Evolutionary conservation across 495 filamentous ascomycete species (phyloP).

Genomic region (Cryomyces antarcticus): DNA sequence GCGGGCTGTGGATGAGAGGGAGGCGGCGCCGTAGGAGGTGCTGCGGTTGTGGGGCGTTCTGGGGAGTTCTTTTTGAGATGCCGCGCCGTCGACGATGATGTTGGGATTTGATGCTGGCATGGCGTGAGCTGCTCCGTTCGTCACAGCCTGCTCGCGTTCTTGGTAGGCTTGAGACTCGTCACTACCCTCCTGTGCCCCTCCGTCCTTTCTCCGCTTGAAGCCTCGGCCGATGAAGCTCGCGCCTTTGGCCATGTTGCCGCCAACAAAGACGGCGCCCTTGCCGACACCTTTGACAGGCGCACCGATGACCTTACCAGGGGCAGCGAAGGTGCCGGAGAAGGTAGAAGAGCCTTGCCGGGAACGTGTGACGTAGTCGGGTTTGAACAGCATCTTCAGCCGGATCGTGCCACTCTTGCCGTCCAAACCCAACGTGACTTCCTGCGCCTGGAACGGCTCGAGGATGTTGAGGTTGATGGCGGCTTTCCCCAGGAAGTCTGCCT

Average conservation of each 20-base stretch:
- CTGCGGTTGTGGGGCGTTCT: conserved; percentile 36
- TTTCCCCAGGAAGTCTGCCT: conserved; percentile 66
- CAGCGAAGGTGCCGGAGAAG: conserved; percentile 77
- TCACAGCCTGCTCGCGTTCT: neutral
- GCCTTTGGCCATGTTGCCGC: conserved; percentile 62
- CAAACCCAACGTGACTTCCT: conserved; percentile 52
- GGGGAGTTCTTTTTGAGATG: neutral
- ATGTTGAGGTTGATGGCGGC: conserved; percentile 57
- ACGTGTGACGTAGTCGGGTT: conserved; percentile 74
- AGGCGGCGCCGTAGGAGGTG: conserved; percentile 44
- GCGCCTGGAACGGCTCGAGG: conserved; percentile 64
- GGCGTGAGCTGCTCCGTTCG: neutral
- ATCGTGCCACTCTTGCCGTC: conserved; percentile 81
- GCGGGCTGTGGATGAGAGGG: conserved; percentile 19
- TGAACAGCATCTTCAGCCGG: conserved; percentile 76
- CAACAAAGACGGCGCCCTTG: conserved; percentile 42
- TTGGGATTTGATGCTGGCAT: neutral
- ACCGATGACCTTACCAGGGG: conserved; percentile 81
- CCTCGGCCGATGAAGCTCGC: conserved; percentile 71
- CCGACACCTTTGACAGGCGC: conserved; percentile 82
- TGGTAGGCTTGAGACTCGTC: neutral
- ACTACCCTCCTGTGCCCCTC: neutral
- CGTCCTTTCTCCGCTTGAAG: conserved; percentile 35
- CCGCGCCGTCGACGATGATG: neutral
- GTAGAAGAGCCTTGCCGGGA: conserved; percentile 79